phyloP scores from a whole-genome alignment of 2,329 filamentous ascomycete genomes.

The Aspergillus eucalypticola region DNA sequence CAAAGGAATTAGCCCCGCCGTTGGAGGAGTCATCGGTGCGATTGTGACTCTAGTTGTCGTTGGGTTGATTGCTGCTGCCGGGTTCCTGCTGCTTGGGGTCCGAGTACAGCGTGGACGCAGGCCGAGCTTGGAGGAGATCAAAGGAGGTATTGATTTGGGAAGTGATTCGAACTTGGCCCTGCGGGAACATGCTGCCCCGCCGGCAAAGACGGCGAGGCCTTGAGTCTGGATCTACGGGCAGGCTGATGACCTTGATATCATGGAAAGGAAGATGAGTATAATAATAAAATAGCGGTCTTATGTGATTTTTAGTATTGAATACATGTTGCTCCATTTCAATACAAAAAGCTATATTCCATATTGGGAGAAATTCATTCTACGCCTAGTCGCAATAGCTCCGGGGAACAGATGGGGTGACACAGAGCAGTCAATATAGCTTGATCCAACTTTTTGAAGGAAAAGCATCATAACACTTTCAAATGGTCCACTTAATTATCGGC shows the following conservation, averaged over 20 bases:
- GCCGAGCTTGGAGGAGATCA: slow-evolving; percentile 55
- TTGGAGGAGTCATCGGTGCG: slow-evolving; percentile 60
- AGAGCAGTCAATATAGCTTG: too few species aligned
- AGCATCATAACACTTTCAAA: too few species aligned
- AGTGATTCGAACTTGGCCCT: slow-evolving; percentile 56
- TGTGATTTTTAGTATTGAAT: too few species aligned
- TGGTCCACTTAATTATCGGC: too few species aligned
- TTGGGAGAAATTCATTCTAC: too few species aligned
- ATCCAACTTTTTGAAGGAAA: too few species aligned
- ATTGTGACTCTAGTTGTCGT: slow-evolving; percentile 52
- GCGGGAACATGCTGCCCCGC: slow-evolving; percentile 2
- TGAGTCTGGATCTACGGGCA: background rate
- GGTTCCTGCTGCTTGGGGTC: slow-evolving; percentile 48
- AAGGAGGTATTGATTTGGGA: slow-evolving; percentile 55
- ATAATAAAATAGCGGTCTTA: too few species aligned
- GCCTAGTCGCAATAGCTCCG: too few species aligned
- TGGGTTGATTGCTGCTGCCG: slow-evolving; percentile 42
- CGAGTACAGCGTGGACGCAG: slow-evolving; percentile 46
- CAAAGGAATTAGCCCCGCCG: slow-evolving; percentile 42
- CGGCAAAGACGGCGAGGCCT: background rate
- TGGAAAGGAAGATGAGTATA: background rate
- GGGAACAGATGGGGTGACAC: too few species aligned
- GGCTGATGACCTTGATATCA: background rate
- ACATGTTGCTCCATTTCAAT: too few species aligned
- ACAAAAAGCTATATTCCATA: too few species aligned